These are phyloP conservation scores for Heimioporus sp. DNA, from an alignment of 768 basidiomycete species.

Conservation along the genomic window DNA sequence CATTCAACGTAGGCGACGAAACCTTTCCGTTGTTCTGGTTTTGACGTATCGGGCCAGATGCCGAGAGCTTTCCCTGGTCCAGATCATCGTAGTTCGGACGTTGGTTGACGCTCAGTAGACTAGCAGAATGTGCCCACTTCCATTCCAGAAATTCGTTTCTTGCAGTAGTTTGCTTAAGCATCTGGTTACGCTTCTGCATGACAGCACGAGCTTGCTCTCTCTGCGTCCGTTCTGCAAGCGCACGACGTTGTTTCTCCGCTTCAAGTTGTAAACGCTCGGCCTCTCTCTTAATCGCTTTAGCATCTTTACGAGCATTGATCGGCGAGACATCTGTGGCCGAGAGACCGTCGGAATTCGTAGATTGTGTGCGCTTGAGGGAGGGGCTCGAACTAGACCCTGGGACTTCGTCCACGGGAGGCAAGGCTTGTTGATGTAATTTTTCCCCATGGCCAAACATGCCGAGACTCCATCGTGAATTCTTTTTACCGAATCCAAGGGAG, in stretches of 20 bases:
- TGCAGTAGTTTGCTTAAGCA: constrained; percentile 55
- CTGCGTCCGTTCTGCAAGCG: constrained; percentile 67
- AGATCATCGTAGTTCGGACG: constrained; percentile 27
- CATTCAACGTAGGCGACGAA: constrained; percentile 51
- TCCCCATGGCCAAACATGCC: constrained; percentile 71
- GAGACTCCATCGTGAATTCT: constrained; percentile 64
- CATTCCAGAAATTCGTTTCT: constrained; percentile 59
- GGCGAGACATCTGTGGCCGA: constrained; percentile 52
- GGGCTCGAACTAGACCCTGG: constrained; percentile 54
- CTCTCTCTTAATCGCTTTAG: constrained; percentile 80
- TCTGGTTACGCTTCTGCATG: constrained; percentile 83
- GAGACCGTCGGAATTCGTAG: constrained; percentile 70
- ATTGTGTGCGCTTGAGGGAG: constrained; percentile 76
- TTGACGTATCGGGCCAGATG: constrained; percentile 65
- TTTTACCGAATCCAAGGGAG: constrained; percentile 65
- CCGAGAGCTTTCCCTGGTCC: constrained; percentile 50
- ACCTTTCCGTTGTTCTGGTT: constrained; percentile 42
- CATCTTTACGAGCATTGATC: constrained; percentile 47
- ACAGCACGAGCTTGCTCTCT: constrained; percentile 90
- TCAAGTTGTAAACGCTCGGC: constrained; percentile 75
- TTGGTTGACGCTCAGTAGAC: constrained; percentile 40
- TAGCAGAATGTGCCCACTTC: constrained; percentile 44
- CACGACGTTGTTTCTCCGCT: constrained; percentile 82
- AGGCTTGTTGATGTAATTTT: constrained; percentile 55
- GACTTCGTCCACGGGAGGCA: constrained; percentile 75